These are phyloP conservation scores for Trametes maxima DNA, from an alignment of 768 basidiomycete species.

Conservation along the genomic window DNA sequence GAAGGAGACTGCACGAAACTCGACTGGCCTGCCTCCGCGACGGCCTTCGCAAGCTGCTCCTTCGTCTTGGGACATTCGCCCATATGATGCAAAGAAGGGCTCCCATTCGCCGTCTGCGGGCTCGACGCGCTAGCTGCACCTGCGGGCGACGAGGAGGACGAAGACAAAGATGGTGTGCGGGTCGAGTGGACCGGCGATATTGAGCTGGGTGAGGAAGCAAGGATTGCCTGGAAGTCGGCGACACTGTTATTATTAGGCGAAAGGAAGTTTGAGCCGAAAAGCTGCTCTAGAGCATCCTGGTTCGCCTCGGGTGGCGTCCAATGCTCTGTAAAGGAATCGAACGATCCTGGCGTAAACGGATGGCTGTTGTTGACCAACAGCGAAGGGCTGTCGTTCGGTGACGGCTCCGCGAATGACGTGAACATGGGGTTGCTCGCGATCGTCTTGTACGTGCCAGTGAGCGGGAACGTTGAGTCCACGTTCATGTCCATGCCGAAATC, in stretches of 20 bases:
- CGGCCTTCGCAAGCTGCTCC: constrained; percentile 51
- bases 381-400: constrained; percentile 26
- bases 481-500: constrained; percentile 56
- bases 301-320: constrained; percentile 32
- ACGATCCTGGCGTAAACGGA: constrained; percentile 18
- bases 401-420: constrained; percentile 70
- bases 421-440: constrained; percentile 84
- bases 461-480: constrained; percentile 58
- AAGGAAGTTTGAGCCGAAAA: constrained; percentile 46
- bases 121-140: constrained; percentile 5
- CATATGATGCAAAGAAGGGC: constrained; percentile 23
- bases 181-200: constrained; percentile 54
- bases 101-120: constrained; percentile 28
- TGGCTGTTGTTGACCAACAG: constrained; percentile 21
- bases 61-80: constrained; percentile 56
- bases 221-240: constrained; percentile 38
- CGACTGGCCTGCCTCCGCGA: constrained; percentile 59
- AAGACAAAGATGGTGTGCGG: constrained; percentile 25
- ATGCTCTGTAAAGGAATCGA: constrained; percentile 29
- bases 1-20: constrained; percentile 47
- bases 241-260: constrained; percentile 30
- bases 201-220: constrained; percentile 38
- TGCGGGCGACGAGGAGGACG: constrained; percentile 23
- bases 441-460: constrained; percentile 67
- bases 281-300: constrained; percentile 44